Base-by-base conservation (phyloP, 148 eudicot genomes). In the Chenopodium quinoa region DNA sequence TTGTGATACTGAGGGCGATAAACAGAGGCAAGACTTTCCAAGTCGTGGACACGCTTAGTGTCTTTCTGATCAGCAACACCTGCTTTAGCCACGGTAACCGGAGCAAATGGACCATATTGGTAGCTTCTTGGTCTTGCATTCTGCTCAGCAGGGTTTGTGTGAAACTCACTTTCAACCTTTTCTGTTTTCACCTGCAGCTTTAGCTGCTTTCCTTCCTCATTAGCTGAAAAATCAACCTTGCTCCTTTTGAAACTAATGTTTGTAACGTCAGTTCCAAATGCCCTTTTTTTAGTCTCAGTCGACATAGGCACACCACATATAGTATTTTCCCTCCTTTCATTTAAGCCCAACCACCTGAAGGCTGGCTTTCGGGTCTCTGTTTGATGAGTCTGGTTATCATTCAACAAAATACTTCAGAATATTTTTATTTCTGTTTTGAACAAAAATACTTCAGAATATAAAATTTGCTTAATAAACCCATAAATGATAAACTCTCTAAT, bases 291-390 rank as follows among this genome's bases (percentile, higher is more conserved):
- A 67, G 87, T 83, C 64, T 90, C 93, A 52, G 32, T 84, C 23
- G 77, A 54, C 85, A 79, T 77, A 56, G 86, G 63, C 62, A 82
- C 66, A 86, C 79, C 52, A 31, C 80, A 80, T 19, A 77, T 44
- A 71, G 85, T 82, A 74, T 37, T 83, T 54, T 81, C 91, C 16
- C 81, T 65, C 80, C 73, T 86, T 52, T 87, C 89, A 52, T 47
- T 87, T 79, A 86, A 73, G 58, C 97, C 97, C 87, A 95, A 74
- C 99, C 99, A 95, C 82, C 92, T 91, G 85, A 93, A 95, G 44
- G 95, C 93, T 69, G 99, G 97, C 86, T 95, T 95, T 83, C 97
- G 89, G 75, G 91, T 92, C 73, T 92, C 92, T 20, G 94, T 86
- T 78, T 95, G 97, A 83, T 90, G 92, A 48, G 92, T 91, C 99